Conservation (phyloP, 495 filamentous ascomycete species). For the Hypomontagnella submonticulosa region DNA sequence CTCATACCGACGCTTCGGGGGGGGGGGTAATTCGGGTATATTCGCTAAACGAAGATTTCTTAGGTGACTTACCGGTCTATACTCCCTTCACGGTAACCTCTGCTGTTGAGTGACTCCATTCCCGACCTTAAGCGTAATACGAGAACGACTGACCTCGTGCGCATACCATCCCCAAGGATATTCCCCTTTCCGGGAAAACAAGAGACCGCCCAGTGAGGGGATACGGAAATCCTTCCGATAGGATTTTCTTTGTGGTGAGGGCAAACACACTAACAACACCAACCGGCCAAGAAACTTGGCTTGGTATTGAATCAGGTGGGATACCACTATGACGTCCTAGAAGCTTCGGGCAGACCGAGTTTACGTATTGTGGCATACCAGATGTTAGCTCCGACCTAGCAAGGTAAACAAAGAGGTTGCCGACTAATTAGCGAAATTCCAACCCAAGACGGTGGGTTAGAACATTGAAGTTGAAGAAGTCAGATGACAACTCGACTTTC, state of each 20-base stretch:
- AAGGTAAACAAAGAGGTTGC: not conserved
- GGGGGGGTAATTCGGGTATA: too few relatives aligned
- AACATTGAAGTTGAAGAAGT: slow-evolving; percentile 28
- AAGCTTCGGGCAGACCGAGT: not conserved
- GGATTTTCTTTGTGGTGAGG: slow-evolving; percentile 2
- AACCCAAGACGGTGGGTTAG: not conserved
- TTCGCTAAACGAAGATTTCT: too few relatives aligned
- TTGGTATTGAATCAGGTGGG: not conserved
- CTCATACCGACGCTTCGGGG: too few relatives aligned
- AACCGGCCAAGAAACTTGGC: not conserved
- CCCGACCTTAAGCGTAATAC: too few relatives aligned
- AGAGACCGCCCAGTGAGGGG: not conserved
- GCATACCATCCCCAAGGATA: too few relatives aligned
- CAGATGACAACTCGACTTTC: slow-evolving; percentile 28
- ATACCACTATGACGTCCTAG: slow-evolving; percentile 6
- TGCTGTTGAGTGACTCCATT: too few relatives aligned
- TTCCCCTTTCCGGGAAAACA: too few relatives aligned
- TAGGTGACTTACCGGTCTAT: too few relatives aligned
- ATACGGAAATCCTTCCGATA: not conserved
- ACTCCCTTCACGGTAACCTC: too few relatives aligned
- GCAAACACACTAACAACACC: not conserved
- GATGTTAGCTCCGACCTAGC: not conserved
- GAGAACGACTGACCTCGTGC: too few relatives aligned
- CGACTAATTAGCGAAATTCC: not conserved
- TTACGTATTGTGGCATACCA: not conserved